These are phyloP conservation scores for Amauroascus verrucosus DNA, from an alignment of 2,329 filamentous ascomycete genomes.

Conservation along the genomic window DNA sequence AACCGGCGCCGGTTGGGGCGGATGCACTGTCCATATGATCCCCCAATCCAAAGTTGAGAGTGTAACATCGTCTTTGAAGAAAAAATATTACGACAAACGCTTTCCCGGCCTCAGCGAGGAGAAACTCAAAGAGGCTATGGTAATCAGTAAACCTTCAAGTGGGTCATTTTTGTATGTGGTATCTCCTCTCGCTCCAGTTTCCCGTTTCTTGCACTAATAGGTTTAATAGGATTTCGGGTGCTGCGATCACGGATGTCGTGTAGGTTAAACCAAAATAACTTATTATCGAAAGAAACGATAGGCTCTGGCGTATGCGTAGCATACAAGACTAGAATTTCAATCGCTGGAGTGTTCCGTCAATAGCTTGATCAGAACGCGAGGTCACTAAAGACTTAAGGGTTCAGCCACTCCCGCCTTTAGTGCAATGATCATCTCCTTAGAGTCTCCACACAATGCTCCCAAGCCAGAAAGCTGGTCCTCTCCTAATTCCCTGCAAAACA, in stretches of 20 bases:
- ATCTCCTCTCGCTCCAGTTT: too few relatives aligned
- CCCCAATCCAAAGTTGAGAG: conserved; percentile 68
- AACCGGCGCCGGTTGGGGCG: conserved; percentile 93
- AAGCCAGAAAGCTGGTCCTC: background rate
- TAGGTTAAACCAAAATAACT: background rate
- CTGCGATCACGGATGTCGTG: conserved; percentile 27
- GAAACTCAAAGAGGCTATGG: conserved; percentile 66
- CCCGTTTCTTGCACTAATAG: background rate
- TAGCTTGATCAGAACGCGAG: background rate
- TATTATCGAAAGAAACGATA: background rate
- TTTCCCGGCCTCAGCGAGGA: conserved; percentile 59
- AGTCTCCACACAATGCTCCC: background rate
- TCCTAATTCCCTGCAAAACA: too few relatives aligned
- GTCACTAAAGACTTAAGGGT: background rate
- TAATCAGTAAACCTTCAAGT: conserved; percentile 67
- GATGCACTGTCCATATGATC: conserved; percentile 88
- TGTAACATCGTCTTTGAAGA: conserved; percentile 66
- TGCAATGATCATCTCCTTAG: background rate
- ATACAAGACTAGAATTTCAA: too few relatives aligned
- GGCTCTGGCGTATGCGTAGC: background rate
- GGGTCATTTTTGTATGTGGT: conserved; percentile 34
- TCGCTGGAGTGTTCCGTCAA: background rate
- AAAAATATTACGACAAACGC: conserved; percentile 69
- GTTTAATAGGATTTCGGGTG: conserved; percentile 26
- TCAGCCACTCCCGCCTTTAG: background rate